Evolutionary conservation across 2,329 filamentous ascomycete genomes (phyloP), one percentile per base, ranked within the genome.

Genomic region (Cercospora sp.): DNA sequence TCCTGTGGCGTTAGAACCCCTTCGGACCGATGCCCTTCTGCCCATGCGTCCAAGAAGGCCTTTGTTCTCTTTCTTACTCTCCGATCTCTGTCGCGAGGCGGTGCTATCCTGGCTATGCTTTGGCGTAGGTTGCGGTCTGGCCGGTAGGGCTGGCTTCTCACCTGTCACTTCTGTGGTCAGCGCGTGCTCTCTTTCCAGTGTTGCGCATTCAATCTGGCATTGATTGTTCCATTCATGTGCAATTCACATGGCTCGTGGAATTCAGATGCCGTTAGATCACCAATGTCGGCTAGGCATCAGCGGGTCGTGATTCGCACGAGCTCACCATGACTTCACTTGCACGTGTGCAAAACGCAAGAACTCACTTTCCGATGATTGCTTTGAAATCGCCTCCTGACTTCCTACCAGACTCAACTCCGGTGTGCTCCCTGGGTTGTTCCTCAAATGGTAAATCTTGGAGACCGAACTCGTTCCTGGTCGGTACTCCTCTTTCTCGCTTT

Each of bases 351-450:
- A 9, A 13, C n/a, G 30, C 23, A 12, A 30, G 20, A 33, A 75
- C 74, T 73, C 72, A 78, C 76, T 69, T 71, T 77, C 74, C 68
- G 66, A 66, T 20, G 70, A 68, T 20, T 67, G 63, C 65, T 74
- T 74, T 60, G 68, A 63, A 48, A 73, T 68, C 55, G 72, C 74
- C 65, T 77, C 76, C 58, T 73, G 71, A 63, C 76, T 77, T 30
- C 75, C 73, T 45, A 78, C 70, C 71, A 78, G 64, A 69, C 78
- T 81, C 64, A 85, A 73, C 65, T 84, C 82, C 55, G 83, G 82
- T 60, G 83, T 83, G 42, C 83, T 84, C 31, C 81, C 82, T n/a
- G 80, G 78, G 64, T 77, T 78, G 65, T 79, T 80, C 62, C 80
- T 78, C 66, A 83, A 76, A 30, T 78, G 73, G 75, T 81, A 78